A percentile compares a stretch with the other conserved stretches of the same genome.
Evolutionary conservation across 257 asterid genomes (phyloP).

Genomic region (Plantago elongata): DNA sequence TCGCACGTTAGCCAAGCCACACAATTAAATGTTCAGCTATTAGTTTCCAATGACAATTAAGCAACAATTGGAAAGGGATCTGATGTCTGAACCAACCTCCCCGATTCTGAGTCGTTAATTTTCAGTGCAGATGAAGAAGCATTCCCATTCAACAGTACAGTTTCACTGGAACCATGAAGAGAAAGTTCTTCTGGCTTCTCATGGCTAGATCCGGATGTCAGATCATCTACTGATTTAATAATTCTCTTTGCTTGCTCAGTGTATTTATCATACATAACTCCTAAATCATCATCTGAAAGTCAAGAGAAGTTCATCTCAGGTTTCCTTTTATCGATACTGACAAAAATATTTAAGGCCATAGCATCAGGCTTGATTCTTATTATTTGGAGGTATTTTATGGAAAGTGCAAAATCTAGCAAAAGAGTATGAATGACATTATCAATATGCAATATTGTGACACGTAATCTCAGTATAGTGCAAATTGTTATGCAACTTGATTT

Average conservation of each 20-base stretch:
- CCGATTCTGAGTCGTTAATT: slow-evolving; percentile 32
- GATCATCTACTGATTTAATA: slow-evolving; percentile 28
- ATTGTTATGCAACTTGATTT: too few relatives aligned
- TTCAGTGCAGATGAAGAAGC: slow-evolving; percentile 29
- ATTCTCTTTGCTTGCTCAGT: slow-evolving; percentile 25
- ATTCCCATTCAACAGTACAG: slow-evolving; percentile 35
- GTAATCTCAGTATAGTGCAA: too few relatives aligned
- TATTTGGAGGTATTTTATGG: neutral
- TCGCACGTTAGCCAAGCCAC: too few relatives aligned
- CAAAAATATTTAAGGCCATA: neutral
- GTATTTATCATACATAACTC: slow-evolving; percentile 20
- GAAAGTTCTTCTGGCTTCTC: slow-evolving; percentile 21
- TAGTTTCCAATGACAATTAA: too few relatives aligned
- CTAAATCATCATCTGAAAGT: slow-evolving; percentile 41
- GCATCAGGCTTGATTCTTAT: neutral
- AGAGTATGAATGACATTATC: too few relatives aligned
- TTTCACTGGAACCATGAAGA: slow-evolving; percentile 14
- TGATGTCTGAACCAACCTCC: slow-evolving; percentile 32
- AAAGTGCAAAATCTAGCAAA: neutral
- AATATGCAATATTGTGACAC: too few relatives aligned
- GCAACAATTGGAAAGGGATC: slow-evolving; percentile 10
- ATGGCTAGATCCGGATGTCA: slow-evolving; percentile 25
- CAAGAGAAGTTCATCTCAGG: slow-evolving; percentile 18
- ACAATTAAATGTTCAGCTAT: too few relatives aligned
- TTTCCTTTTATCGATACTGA: slow-evolving; percentile 7